Evolutionary conservation across 164 flowering plant species (phyloP), one percentile per base, ranked within the genome.

Genomic region (Vitis vinifera): DNA sequence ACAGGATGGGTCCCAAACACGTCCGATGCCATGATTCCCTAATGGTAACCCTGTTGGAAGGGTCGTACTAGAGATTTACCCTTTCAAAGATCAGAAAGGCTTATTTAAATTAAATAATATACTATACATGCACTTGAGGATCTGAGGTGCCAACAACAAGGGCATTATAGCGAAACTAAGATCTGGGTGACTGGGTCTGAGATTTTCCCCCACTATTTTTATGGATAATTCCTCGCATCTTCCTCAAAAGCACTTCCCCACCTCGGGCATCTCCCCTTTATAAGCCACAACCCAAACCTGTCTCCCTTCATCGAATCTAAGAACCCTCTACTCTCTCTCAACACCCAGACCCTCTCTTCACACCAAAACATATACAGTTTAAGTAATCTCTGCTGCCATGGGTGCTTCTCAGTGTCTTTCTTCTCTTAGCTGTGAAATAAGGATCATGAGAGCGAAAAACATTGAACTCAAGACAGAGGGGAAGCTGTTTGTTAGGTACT

Each of bases 381-480:
- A 1, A 23, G 27, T 23, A 23, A 23, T 23, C 27, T 23, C 27
- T 23, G 27, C 27, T 23, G 27, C 7, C 57, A 82, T 82, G 86
- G 78, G 67, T 70, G 56, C 56, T 59, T 3, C 65, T 19, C 48
- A 63, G 27, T 0, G n/a, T n/a, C 47, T 59, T 29, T 77, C 83
- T 12, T 77, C 80, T 47, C 63, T 87, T 15, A 73, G 27, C 65
- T 86, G 86, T 69, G 83, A 88, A 37, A 10, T 90, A 12, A 85
- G 53, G 51, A 81, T 88, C 73, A 59, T 84, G 16, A 78, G 78
- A 80, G 95, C 91, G 2, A 85, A 79, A 75, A 88, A 90, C 82
- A 76, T 84, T 0, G 80, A 70, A 2, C 31, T 68, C 65, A 77
- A 70, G 17, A 59, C 76, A 0, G 13, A 23, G 0, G 80, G 79